Conservation (phyloP, 2,329 filamentous ascomycete genomes). For the Cryphonectria nitschkei region DNA sequence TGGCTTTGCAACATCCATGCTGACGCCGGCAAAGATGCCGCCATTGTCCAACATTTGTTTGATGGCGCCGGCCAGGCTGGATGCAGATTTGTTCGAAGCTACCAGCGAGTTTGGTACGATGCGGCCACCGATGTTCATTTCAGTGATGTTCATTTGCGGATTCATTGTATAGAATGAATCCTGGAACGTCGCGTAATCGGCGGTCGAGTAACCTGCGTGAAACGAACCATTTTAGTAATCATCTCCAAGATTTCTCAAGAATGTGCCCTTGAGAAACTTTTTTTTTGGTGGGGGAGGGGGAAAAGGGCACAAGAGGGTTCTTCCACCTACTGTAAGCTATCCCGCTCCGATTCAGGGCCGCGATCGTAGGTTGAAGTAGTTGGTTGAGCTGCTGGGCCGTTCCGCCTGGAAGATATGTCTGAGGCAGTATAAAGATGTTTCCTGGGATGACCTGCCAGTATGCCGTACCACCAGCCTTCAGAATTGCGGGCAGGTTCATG, state of each 20-base stretch:
- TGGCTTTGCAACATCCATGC: neutral
- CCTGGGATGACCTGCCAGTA: slow-evolving; percentile 2
- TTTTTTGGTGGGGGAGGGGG: neutral
- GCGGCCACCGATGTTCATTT: slow-evolving; percentile 15
- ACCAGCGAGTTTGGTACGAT: slow-evolving; percentile 12
- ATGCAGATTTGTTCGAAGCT: neutral
- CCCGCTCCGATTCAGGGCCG: neutral
- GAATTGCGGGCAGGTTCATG: slow-evolving; percentile 8
- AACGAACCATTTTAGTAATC: neutral
- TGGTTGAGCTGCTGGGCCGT: slow-evolving; percentile 5
- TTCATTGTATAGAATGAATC: slow-evolving; percentile 5
- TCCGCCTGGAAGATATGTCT: slow-evolving; percentile 11
- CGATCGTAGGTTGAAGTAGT: slow-evolving; percentile 1
- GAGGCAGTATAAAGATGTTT: neutral
- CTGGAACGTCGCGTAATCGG: neutral
- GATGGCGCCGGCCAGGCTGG: neutral
- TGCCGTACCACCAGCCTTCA: slow-evolving; percentile 6
- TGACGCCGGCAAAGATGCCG: slow-evolving; percentile 6
- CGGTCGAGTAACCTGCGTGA: neutral
- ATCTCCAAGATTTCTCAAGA: neutral
- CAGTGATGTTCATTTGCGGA: slow-evolving; percentile 8
- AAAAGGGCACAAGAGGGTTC: too few species aligned
- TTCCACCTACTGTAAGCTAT: slow-evolving; percentile 2
- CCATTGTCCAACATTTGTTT: neutral
- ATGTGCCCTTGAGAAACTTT: too few species aligned